Percentiles rank a stretch among this genome's conserved stretches.
phyloP scores from a whole-genome alignment of 495 filamentous ascomycete genomes.

The Pyrenopolyporus hunteri region DNA sequence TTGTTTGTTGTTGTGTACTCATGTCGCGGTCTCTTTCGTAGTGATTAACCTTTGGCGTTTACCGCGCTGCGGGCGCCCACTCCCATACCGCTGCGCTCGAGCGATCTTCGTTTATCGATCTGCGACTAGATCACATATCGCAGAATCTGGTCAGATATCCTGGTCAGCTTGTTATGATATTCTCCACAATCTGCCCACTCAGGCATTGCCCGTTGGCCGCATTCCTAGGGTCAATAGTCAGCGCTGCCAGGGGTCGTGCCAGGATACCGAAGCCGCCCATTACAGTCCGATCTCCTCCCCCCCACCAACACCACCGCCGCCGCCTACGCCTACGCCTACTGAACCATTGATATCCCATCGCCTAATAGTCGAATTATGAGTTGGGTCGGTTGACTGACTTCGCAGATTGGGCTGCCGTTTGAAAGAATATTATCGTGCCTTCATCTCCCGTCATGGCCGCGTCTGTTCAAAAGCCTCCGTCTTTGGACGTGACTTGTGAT shows the following conservation, averaged over 20 bases:
- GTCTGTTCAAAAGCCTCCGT: conserved; percentile 30
- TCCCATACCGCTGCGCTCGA: conserved; percentile 9
- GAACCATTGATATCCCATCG: conserved; percentile 24
- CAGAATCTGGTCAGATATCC: conserved; percentile 19
- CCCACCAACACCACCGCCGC: conserved; percentile 9
- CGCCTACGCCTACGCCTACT: not conserved
- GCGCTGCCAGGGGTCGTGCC: conserved; percentile 25
- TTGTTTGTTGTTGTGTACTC: conserved; percentile 20
- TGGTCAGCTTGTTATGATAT: conserved; percentile 25
- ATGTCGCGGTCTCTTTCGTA: not conserved
- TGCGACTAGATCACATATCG: conserved; percentile 27
- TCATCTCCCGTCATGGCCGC: conserved; percentile 31
- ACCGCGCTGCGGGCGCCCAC: conserved; percentile 10
- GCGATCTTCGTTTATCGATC: conserved; percentile 13
- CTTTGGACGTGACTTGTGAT: conserved; percentile 18
- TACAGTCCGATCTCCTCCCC: conserved; percentile 30
- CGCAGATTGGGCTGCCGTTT: conserved; percentile 20
- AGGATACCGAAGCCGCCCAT: conserved; percentile 25
- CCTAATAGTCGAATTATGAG: conserved; percentile 35
- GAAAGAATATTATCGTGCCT: conserved; percentile 1
- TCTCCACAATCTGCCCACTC: conserved; percentile 40
- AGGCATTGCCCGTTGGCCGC: conserved; percentile 34
- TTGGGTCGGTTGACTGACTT: conserved; percentile 26
- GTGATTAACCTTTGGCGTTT: conserved; percentile 18
- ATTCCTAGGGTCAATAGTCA: conserved; percentile 31